These are phyloP conservation scores for Elongisporangium undulatum DNA, from an alignment of 352 stramenopile species.

Conservation along the genomic window DNA sequence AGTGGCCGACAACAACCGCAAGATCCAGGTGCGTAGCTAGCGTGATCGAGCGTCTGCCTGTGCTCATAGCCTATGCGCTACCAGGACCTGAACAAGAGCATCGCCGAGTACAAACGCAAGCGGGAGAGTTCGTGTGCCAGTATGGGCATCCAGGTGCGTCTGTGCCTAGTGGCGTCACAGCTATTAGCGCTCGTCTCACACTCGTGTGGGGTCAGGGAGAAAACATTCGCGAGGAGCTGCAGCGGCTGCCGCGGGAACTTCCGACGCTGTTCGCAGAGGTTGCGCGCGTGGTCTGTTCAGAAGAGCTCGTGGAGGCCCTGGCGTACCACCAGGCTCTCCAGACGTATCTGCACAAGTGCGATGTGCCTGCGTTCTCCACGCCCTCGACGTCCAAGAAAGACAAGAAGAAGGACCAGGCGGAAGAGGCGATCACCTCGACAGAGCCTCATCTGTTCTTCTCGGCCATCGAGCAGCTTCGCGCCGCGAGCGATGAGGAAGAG, in stretches of 20 bases:
- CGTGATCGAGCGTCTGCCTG: not conserved
- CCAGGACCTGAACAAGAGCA: conserved; percentile 66
- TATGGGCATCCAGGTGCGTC: conserved; percentile 54
- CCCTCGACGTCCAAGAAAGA: conserved; percentile 38
- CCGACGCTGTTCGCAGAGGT: conserved; percentile 47
- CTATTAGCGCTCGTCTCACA: not conserved
- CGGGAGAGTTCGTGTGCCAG: conserved; percentile 45
- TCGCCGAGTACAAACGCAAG: conserved; percentile 70
- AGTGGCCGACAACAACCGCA: conserved; percentile 73
- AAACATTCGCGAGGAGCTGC: conserved; percentile 63
- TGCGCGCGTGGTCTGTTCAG: conserved; percentile 32
- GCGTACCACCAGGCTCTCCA: conserved; percentile 69
- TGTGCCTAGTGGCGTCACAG: not conserved
- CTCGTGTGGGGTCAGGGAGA: conserved; percentile 22
- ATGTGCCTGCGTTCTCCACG: conserved; percentile 16
- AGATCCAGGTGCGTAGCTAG: conserved; percentile 42
- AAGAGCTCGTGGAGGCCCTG: conserved; percentile 33
- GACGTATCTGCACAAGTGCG: conserved; percentile 53
- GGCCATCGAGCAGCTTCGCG: conserved; percentile 45
- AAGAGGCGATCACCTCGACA: not conserved
- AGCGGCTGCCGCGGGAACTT: conserved; percentile 47
- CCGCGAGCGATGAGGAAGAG: conserved; percentile 28
- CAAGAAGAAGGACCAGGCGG: conserved; percentile 26
- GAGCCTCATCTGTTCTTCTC: conserved; percentile 46
- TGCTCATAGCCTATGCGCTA: not conserved